Conservation (phyloP, 2,329 filamentous ascomycete genomes). For the Aspergillus neoniger region DNA sequence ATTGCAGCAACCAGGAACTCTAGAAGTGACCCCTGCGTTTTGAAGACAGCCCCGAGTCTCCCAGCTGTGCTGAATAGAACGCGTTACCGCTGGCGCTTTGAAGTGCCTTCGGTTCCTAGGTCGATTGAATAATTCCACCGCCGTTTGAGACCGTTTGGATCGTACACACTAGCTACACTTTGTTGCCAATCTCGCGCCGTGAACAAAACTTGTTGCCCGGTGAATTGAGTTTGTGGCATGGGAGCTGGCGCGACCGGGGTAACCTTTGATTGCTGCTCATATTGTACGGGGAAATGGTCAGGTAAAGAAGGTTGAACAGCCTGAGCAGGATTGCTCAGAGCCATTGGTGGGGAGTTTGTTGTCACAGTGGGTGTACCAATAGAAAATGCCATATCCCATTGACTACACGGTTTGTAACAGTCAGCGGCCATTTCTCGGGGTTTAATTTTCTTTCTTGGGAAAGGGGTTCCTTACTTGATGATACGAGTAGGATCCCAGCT, state of each 20-base stretch:
- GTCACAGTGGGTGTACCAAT: slow-evolving; percentile 56
- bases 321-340: slow-evolving; percentile 32
- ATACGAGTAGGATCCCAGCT: slow-evolving; percentile 86
- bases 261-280: slow-evolving; percentile 34
- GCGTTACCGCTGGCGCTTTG: slow-evolving; percentile 37
- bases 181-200: slow-evolving; percentile 52
- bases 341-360: slow-evolving; percentile 46
- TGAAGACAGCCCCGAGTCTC: neutral
- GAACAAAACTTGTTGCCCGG: slow-evolving; percentile 40
- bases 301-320: slow-evolving; percentile 29
- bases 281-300: slow-evolving; percentile 40
- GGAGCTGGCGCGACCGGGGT: slow-evolving; percentile 32
- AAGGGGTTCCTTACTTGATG: slow-evolving; percentile 70
- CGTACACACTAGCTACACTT: slow-evolving; percentile 51
- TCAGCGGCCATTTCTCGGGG: neutral
- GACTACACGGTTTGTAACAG: slow-evolving; percentile 54
- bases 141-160: slow-evolving; percentile 48
- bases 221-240: slow-evolving; percentile 37
- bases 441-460: no score
- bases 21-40: neutral
- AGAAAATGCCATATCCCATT: slow-evolving; percentile 95
- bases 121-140: slow-evolving; percentile 46
- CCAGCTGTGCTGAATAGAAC: neutral
- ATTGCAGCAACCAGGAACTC: neutral
- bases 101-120: slow-evolving; percentile 29